Evolutionary conservation across 345 rosid species (phyloP).

Genomic region (Mercurialis annua): DNA sequence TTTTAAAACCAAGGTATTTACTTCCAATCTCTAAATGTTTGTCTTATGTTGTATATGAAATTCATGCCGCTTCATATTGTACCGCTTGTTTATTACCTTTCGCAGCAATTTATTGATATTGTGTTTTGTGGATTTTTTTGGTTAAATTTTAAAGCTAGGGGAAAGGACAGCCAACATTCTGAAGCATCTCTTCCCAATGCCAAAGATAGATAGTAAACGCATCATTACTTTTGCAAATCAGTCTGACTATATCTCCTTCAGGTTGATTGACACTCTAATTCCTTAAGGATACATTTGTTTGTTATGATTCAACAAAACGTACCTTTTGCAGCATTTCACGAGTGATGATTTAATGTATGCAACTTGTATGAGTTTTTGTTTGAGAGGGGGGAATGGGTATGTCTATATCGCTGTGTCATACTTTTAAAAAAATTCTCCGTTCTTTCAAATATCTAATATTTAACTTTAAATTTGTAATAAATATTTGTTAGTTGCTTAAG

Average conservation of each 20-base stretch:
- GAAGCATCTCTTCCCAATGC: conserved; percentile 89
- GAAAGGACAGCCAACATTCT: conserved; percentile 71
- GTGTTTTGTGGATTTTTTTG: neutral
- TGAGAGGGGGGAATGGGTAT: no score
- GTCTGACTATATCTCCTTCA: conserved; percentile 81
- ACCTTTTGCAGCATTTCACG: no score
- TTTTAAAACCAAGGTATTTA: conserved; percentile 64
- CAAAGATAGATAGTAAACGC: conserved; percentile 71
- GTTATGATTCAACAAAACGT: neutral
- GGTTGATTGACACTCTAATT: conserved; percentile 41
- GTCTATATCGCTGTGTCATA: no score
- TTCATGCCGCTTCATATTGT: neutral
- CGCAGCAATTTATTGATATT: neutral
- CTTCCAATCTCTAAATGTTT: neutral
- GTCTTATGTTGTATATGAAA: neutral
- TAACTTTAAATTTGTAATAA: no score
- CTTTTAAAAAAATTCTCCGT: no score
- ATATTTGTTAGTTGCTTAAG: no score
- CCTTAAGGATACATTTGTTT: neutral
- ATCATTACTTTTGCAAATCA: conserved; percentile 80
- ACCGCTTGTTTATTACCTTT: neutral
- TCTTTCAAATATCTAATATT: no score
- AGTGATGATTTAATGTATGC: no score
- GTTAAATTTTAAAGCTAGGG: conserved; percentile 51
- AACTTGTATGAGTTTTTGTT: no score